These are phyloP conservation scores for Elaeis guineensis DNA, from an alignment of 176 grass and related monocot genomes.

Conservation along the genomic window DNA sequence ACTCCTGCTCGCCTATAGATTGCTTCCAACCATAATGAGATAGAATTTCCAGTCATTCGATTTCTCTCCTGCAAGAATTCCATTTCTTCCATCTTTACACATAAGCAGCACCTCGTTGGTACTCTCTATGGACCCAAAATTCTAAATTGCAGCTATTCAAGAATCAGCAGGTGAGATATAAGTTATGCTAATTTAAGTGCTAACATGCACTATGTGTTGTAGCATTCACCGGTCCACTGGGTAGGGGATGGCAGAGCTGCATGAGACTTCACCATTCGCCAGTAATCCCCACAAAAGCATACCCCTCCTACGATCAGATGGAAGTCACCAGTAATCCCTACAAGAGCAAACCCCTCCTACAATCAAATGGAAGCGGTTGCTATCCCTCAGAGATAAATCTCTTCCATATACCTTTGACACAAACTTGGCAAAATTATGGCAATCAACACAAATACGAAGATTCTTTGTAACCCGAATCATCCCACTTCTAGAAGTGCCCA, in stretches of 20 bases:
- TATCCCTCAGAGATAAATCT: constrained; percentile 59
- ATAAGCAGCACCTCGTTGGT: too few species aligned
- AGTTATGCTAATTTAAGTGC: too few species aligned
- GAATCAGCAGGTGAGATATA: too few species aligned
- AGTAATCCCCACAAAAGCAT: constrained; percentile 64
- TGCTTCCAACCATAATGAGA: too few species aligned
- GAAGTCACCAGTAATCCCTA: constrained; percentile 39
- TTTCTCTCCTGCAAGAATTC: too few species aligned
- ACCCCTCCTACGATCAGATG: constrained; percentile 39
- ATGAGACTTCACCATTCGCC: constrained; percentile 27
- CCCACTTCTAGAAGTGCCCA: constrained; percentile 29
- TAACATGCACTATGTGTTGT: too few species aligned
- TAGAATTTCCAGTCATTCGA: too few species aligned
- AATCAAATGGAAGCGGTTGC: constrained; percentile 60
- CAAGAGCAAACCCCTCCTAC: constrained; percentile 45
- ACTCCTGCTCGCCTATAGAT: too few species aligned
- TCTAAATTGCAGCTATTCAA: too few species aligned
- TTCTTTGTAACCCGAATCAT: constrained; percentile 60
- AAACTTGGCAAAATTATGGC: constrained; percentile 76
- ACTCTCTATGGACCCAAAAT: too few species aligned
- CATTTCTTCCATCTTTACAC: too few species aligned
- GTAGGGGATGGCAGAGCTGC: neutral
- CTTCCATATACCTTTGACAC: constrained; percentile 54
- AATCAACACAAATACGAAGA: constrained; percentile 70
- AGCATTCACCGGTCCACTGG: neutral